Conservation (phyloP, 306 rosid genomes). For the Dicorynia guianensis region DNA sequence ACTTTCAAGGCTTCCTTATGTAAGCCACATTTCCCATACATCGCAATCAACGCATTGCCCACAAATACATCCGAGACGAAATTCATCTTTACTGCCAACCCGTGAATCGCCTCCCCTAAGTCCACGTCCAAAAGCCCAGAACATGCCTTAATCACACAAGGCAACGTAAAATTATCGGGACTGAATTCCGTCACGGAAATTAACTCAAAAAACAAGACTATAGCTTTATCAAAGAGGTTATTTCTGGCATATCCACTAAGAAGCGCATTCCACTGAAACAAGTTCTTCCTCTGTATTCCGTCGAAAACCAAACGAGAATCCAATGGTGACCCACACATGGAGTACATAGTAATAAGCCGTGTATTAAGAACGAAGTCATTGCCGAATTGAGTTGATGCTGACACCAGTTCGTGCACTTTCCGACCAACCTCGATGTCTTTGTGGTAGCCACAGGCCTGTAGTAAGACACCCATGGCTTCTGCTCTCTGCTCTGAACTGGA, state of each 20-base stretch:
- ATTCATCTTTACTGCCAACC: slow-evolving; percentile 64
- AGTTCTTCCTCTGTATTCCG: slow-evolving; percentile 51
- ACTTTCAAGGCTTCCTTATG: slow-evolving; percentile 57
- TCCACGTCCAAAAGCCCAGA: slow-evolving; percentile 53
- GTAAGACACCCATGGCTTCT: slow-evolving; percentile 54
- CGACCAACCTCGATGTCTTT: slow-evolving; percentile 64
- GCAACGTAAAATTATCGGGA: slow-evolving; percentile 78
- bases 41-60: slow-evolving; percentile 67
- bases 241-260: slow-evolving; percentile 67
- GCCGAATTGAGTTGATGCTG: slow-evolving; percentile 44
- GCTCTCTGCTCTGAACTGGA: slow-evolving; percentile 38
- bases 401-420: slow-evolving; percentile 57
- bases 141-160: slow-evolving; percentile 75
- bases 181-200: slow-evolving; percentile 52
- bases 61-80: slow-evolving; percentile 67
- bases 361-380: slow-evolving; percentile 70
- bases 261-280: slow-evolving; percentile 80
- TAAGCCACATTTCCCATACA: slow-evolving; percentile 71
- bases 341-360: slow-evolving; percentile 76
- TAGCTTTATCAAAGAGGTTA: slow-evolving; percentile 55
- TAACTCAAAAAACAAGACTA: slow-evolving; percentile 54
- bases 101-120: slow-evolving; percentile 68
- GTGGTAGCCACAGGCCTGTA: slow-evolving; percentile 63
- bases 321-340: slow-evolving; percentile 61
- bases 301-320: slow-evolving; percentile 69